Evolutionary conservation across 148 eudicot species (phyloP), one percentile per base, ranked within the genome.

Genomic region (Amaranthus cruentus): DNA sequence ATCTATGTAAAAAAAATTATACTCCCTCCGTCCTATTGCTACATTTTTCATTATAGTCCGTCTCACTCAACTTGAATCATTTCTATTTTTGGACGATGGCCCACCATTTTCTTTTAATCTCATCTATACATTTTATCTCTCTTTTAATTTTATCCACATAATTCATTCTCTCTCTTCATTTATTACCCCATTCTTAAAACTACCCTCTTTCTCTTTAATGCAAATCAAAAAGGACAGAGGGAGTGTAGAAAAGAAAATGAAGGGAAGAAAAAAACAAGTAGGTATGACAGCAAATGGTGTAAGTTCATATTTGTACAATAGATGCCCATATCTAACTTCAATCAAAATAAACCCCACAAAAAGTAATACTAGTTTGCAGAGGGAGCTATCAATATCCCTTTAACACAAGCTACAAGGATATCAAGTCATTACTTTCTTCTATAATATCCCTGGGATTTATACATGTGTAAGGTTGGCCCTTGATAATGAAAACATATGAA

Each of bases 291-390:
- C 55, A 77, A 77, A 63, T 62, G 70, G 68, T 70, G 62, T 44
- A 61, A 61, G 4, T 42, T 47, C 18, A 56, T 63, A 13, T 51
- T 59, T 28, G 72, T n/a, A 61, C 54, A 76, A 55, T 62, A 71
- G 76, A 77, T 65, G 54, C 80, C 72, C 67, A 43, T 66, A 67
- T 73, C 76, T 67, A 78, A 78, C 77, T 68, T 73, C 69, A 73
- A 78, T 77, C 73, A 69, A 72, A 72, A 42, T 59, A 56, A 12
- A 38, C 72, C 76, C 80, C 80, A 77, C 76, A 77, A 21, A 66
- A 63, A 63, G 48, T 68, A 73, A 72, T 62, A 62, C 61, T 52
- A 15, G 18, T 18, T 48, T 65, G 70, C 44, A 60, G 52, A 72
- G 67, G 64, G 69, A 12, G 54, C 61, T 64, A 50, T 38, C 38